Evolutionary conservation across 2,329 filamentous ascomycete genomes (phyloP).

Genomic region (Clonostachys sp.): DNA sequence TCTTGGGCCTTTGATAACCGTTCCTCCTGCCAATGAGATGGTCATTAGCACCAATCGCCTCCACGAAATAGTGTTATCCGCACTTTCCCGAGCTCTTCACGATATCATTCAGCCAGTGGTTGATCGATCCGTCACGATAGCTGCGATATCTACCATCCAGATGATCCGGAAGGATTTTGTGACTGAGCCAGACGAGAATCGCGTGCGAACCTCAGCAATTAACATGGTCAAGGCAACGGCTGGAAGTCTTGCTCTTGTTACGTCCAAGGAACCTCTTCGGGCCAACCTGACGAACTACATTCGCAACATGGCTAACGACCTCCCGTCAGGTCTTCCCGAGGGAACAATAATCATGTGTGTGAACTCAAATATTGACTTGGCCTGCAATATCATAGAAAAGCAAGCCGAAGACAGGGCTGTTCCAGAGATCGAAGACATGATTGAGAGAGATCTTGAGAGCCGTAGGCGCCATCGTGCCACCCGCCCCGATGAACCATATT

Average conservation of each 20-base stretch:
- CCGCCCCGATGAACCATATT: conserved; percentile 78
- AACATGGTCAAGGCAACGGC: conserved; percentile 95
- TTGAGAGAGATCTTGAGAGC: conserved; percentile 73
- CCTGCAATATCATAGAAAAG: conserved; percentile 91
- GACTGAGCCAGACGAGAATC: conserved; percentile 85
- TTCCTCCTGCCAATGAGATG: conserved; percentile 78
- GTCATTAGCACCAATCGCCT: conserved; percentile 66
- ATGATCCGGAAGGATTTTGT: conserved; percentile 96
- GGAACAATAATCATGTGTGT: conserved; percentile 98
- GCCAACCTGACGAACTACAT: conserved; percentile 98
- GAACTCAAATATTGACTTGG: conserved; percentile 92
- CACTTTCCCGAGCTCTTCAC: conserved; percentile 83
- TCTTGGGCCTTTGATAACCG: conserved; percentile 71
- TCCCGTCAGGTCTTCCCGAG: conserved; percentile 82
- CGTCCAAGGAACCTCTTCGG: conserved; percentile 91
- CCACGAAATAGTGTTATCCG: conserved; percentile 75
- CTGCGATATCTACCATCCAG: conserved; percentile 92
- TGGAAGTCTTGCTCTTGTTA: conserved; percentile 92
- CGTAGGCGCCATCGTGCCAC: conserved; percentile 72
- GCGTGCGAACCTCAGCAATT: conserved; percentile 79
- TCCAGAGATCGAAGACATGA: conserved; percentile 91
- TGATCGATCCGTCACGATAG: conserved; percentile 95
- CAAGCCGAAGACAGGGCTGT: conserved; percentile 91
- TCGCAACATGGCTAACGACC: conserved; percentile 60
- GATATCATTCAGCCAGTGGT: conserved; percentile 98